Conservation (phyloP, 2,329 filamentous ascomycete genomes). For the Canariomyces notabilis region DNA sequence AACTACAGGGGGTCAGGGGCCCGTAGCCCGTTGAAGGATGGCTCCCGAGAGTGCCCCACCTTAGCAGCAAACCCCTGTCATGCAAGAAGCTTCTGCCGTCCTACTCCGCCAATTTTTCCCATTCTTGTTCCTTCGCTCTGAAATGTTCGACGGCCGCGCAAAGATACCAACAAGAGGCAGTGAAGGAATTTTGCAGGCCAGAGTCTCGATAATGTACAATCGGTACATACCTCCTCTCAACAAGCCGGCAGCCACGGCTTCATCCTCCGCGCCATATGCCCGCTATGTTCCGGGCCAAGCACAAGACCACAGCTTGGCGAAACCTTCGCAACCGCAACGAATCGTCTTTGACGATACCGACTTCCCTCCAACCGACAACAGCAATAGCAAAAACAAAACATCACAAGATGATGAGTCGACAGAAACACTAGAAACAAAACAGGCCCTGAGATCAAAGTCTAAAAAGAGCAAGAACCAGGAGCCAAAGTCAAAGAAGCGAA, state of each 20-base stretch:
- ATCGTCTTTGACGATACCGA: conserved; percentile 18
- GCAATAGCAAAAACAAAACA: not conserved
- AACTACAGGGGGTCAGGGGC: not conserved
- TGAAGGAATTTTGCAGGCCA: not conserved
- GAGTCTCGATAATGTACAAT: conserved; percentile 18
- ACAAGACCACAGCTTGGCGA: not conserved
- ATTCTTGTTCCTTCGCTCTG: not conserved
- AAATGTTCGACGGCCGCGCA: not conserved
- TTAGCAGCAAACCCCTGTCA: not conserved
- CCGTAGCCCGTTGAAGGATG: no score
- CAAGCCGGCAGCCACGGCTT: conserved; percentile 7
- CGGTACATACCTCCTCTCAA: conserved; percentile 25
- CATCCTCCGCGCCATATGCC: not conserved
- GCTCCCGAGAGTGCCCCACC: not conserved
- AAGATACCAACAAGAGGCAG: not conserved
- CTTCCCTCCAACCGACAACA: conserved; percentile 3
- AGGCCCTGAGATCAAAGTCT: conserved; percentile 12
- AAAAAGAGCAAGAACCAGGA: conserved; percentile 9
- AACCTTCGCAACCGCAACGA: conserved; percentile 8
- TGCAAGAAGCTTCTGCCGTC: not conserved
- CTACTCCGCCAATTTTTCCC: not conserved
- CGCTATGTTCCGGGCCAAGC: conserved; percentile 8
- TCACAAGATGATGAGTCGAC: conserved; percentile 4
- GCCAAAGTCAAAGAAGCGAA: conserved; percentile 6
- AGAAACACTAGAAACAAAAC: conserved; percentile 4